A percentile compares a stretch with the other conserved stretches of the same genome.
These are phyloP conservation scores for Chrysosporium queenslandicum DNA, from an alignment of 2,329 filamentous ascomycete species.

Conservation along the genomic window DNA sequence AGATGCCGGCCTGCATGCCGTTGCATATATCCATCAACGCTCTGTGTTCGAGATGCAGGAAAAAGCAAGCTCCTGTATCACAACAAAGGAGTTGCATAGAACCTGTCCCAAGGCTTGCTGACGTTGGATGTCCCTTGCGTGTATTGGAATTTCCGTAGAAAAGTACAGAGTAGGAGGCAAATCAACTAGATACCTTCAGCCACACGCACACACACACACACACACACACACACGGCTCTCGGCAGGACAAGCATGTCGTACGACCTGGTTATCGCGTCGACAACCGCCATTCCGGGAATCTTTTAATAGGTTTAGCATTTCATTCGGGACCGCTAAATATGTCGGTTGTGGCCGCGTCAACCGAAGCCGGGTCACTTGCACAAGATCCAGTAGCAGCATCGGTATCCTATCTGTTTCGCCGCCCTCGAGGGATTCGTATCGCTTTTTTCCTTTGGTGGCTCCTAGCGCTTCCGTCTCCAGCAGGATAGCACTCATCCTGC, in stretches of 20 bases:
- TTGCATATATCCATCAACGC: neutral
- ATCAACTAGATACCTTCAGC: too few species aligned
- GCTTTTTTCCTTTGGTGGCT: neutral
- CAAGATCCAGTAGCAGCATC: neutral
- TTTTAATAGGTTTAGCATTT: neutral
- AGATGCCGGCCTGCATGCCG: neutral
- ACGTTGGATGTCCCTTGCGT: too few species aligned
- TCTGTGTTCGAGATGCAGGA: neutral
- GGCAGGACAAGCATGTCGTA: neutral
- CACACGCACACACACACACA: neutral
- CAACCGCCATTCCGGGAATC: neutral
- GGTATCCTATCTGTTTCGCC: neutral
- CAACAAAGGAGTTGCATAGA: too few species aligned
- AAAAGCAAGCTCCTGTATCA: conserved; percentile 3
- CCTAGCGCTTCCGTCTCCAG: neutral
- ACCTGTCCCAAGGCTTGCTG: too few species aligned
- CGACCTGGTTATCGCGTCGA: neutral
- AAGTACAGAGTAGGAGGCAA: too few species aligned
- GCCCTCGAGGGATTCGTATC: neutral
- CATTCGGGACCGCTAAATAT: neutral
- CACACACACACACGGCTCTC: neutral
- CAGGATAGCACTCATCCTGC: neutral
- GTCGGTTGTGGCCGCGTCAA: neutral
- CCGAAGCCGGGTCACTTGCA: neutral
- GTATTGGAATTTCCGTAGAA: too few species aligned